Evolutionary conservation across 1,284 basidiomycete genomes (phyloP).

Genomic region (Serendipita sp.): DNA sequence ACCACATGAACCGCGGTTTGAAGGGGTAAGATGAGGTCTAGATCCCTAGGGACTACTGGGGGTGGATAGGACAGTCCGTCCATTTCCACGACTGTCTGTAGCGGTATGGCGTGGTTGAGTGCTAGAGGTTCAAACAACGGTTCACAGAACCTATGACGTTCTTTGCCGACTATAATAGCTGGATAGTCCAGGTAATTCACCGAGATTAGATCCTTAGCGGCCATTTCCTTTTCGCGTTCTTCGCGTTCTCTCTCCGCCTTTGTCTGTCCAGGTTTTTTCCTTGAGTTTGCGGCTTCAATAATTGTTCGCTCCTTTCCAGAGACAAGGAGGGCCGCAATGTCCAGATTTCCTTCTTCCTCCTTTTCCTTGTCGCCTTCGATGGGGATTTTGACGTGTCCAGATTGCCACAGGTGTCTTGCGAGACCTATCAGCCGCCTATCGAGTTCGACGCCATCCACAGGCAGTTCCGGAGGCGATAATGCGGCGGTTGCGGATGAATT

Average conservation of each 20-base stretch:
- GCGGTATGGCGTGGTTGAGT: constrained; percentile 22
- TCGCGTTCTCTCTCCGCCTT: constrained; percentile 60
- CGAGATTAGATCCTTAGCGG: constrained; percentile 65
- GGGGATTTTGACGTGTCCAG: constrained; percentile 53
- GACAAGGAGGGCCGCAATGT: constrained; percentile 69
- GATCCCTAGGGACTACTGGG: constrained; percentile 6
- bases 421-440: constrained; percentile 41
- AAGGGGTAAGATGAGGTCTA: constrained; percentile 26
- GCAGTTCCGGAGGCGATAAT: constrained; percentile 39
- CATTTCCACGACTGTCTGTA: not conserved
- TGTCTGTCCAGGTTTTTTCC: constrained; percentile 58
- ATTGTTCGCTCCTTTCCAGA: constrained; percentile 70
- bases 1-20: constrained; percentile 52
- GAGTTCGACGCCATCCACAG: constrained; percentile 31
- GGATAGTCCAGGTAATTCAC: constrained; percentile 40
- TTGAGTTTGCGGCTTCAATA: constrained; percentile 67
- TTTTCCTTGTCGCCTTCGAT: constrained; percentile 37
- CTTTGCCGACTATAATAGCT: constrained; percentile 30
- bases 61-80: not conserved
- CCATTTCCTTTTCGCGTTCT: constrained; percentile 55
- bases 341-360: constrained; percentile 79
- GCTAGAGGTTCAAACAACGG: constrained; percentile 68
- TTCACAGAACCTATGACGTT: constrained; percentile 81
- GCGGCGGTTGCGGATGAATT: constrained; percentile 52
- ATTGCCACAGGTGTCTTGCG: constrained; percentile 43